Percentiles rank a stretch among this genome's conserved stretches.
Evolutionary conservation across 1,284 basidiomycete genomes (phyloP).

Genomic region (Tetrapyrgos nigripes): DNA sequence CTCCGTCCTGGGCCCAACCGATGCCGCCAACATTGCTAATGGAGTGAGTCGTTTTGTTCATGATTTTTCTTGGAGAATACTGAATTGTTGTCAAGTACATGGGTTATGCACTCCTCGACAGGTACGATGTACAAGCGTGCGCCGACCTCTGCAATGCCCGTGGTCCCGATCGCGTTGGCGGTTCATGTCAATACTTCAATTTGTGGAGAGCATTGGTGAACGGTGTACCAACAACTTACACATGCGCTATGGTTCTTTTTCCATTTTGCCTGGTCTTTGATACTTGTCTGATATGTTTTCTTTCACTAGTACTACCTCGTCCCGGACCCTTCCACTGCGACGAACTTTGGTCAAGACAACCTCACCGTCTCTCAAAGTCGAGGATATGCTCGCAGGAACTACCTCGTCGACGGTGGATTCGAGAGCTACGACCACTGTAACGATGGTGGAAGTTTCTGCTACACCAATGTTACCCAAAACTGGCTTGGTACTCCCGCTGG

Average conservation of each 20-base stretch:
- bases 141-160: conserved; percentile 24
- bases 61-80: not conserved
- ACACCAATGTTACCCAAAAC: conserved; percentile 28
- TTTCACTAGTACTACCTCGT: conserved; percentile 23
- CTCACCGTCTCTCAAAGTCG: not conserved
- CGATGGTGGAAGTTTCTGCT: conserved; percentile 31
- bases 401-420: conserved; percentile 40
- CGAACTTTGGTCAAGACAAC: conserved; percentile 18
- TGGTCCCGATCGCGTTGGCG: conserved; percentile 17
- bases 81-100: conserved; percentile 19
- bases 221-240: conserved; percentile 25
- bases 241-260: conserved; percentile 26
- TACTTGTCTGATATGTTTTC: too few species aligned
- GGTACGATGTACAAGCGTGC: conserved; percentile 26
- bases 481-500: conserved; percentile 40
- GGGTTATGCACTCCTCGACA: conserved; percentile 26
- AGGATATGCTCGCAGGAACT: conserved; percentile 40
- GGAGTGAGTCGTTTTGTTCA: conserved; percentile 37
- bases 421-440: conserved; percentile 29
- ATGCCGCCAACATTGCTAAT: conserved; percentile 51
- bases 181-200: conserved; percentile 31
- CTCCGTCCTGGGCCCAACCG: conserved; percentile 46
- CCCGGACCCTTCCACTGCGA: conserved; percentile 19
- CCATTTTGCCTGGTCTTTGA: too few species aligned
- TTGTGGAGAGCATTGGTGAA: conserved; percentile 27